phyloP scores from a whole-genome alignment of 768 basidiomycete genomes.

The Lentinus brumalis region DNA sequence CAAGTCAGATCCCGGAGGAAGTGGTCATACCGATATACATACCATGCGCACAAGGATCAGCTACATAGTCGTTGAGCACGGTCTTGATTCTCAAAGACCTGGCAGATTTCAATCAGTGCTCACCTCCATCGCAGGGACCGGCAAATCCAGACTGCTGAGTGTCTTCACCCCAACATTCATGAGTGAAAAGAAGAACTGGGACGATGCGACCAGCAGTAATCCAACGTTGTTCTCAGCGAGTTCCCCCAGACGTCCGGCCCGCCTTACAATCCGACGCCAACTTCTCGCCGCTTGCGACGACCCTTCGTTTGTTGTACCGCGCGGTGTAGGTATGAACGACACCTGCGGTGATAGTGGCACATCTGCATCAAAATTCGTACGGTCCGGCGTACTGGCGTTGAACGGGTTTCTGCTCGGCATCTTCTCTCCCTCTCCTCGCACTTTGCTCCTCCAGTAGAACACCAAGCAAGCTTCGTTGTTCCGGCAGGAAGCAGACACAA shows the following conservation, averaged over 20 bases:
- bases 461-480: not conserved
- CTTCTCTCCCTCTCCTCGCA: not conserved
- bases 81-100: not conserved
- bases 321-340: conserved; percentile 6
- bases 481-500: not conserved
- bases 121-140: conserved; percentile 61
- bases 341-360: conserved; percentile 13
- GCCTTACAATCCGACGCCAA: not conserved
- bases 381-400: conserved; percentile 9
- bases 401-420: conserved; percentile 10
- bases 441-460: not conserved
- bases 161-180: conserved; percentile 68
- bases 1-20: too few relatives aligned
- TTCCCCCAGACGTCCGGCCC: not conserved
- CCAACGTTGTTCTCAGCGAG: conserved; percentile 49
- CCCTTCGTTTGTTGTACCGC: not conserved
- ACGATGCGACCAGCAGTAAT: conserved; percentile 54
- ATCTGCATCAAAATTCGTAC: conserved; percentile 2
- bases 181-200: conserved; percentile 61
- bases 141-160: conserved; percentile 57
- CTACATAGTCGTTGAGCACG: conserved; percentile 29
- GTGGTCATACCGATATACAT: conserved; percentile 11
- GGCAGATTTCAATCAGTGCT: not conserved
- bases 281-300: not conserved
- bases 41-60: conserved; percentile 65